Conservation (phyloP, 768 basidiomycete species). For the Pulveroboletus sp. region DNA sequence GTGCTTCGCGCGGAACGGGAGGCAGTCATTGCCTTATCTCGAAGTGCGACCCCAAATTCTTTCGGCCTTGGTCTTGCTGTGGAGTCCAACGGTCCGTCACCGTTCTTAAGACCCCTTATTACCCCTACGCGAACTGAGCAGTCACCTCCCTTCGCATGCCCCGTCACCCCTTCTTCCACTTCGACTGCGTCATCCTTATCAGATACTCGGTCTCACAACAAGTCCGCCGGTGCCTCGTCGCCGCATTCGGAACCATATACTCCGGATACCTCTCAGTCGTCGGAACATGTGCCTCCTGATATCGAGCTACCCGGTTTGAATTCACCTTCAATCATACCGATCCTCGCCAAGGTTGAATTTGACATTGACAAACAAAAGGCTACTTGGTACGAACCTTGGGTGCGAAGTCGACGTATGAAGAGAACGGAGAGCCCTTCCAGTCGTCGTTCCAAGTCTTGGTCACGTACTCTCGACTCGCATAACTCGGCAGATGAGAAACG, state of each 20-base stretch:
- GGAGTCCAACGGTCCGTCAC: conserved; percentile 29
- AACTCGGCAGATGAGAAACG: conserved; percentile 27
- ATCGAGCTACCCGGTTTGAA: conserved; percentile 64
- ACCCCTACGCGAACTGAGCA: conserved; percentile 40
- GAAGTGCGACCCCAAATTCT: conserved; percentile 35
- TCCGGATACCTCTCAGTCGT: conserved; percentile 46
- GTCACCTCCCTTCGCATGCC: conserved; percentile 31
- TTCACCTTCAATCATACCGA: conserved; percentile 64
- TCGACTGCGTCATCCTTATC: conserved; percentile 50
- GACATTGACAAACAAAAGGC: conserved; percentile 82
- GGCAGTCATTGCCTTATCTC: conserved; percentile 30
- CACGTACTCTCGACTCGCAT: conserved; percentile 21
- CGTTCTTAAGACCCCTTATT: conserved; percentile 42
- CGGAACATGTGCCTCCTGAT: conserved; percentile 38
- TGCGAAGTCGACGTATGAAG: conserved; percentile 58
- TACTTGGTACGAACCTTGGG: conserved; percentile 83
- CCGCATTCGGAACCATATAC: conserved; percentile 44
- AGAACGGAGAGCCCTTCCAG: conserved; percentile 42
- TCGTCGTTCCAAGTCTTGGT: conserved; percentile 20
- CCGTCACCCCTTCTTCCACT: conserved; percentile 40
- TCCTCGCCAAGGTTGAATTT: conserved; percentile 93
- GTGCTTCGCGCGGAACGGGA: conserved; percentile 61
- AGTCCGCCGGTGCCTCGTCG: conserved; percentile 47
- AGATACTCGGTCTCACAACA: conserved; percentile 42
- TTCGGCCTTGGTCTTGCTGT: conserved; percentile 43